Evolutionary conservation across 208 protist species (phyloP), one percentile per base, ranked within the genome.

Genomic region (Angomonas desouzai): DNA sequence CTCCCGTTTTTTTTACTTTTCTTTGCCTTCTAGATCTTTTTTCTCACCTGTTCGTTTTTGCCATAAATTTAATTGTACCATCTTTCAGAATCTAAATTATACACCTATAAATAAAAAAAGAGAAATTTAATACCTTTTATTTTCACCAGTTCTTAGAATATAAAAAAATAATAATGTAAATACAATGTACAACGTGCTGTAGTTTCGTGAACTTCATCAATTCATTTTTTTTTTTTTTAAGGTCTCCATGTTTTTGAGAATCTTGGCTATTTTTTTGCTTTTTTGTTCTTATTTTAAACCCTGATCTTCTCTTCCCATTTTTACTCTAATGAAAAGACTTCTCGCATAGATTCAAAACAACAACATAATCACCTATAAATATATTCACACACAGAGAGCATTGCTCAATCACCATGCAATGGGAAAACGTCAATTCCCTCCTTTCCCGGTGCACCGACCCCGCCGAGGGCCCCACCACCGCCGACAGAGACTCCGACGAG

Each of bases 11-110:
- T 55, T 2, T 55, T 30, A 32, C 20, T 59, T 29, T 59, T 23
- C 38, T 43, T 59, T 28, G 4, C 48, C 7, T 57, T 61, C 64
- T 57, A 48, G 28, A 23, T 58, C 16, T 62, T 40, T 62, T 45
- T 55, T 45, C 38, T 55, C 43, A 25, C 56, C 53, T 66, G 55
- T 73, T 61, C 53, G 11, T 62, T 48, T 43, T 62, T 30, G 6
- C 27, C 47, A 2, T 3, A 16, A 40, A 9, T 25, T 58, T 2
- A 40, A 9, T 25, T 58, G 16, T 18, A 11, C 25, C 22, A 40
- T 66, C 34, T 47, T 10, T 49, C 13, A 40, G 36, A 40, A 40
- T 18, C 33, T 51, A 49, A 38, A 27, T 47, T 51, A 25, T 45
- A 68, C 6, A 40, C n/a, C n/a, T n/a, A 40, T 25, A 55, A 9